phyloP scores from a whole-genome alignment of 345 rosid species.

The Euphorbia tirucalli region DNA sequence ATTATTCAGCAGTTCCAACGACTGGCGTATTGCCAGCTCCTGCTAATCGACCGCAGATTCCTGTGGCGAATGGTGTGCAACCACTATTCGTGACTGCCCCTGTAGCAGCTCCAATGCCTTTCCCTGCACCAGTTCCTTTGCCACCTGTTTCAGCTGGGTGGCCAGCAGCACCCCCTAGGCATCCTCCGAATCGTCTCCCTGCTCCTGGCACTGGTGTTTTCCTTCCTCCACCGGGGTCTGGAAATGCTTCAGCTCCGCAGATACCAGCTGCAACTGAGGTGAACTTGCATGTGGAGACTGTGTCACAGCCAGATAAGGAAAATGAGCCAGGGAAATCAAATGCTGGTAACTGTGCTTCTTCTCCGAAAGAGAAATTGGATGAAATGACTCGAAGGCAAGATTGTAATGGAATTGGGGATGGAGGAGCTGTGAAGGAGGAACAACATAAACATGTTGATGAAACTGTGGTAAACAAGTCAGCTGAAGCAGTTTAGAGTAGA shows the following conservation, averaged over 20 bases:
- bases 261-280: conserved; percentile 21
- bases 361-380: conserved; percentile 29
- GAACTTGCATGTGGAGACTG: conserved; percentile 21
- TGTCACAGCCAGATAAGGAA: conserved; percentile 28
- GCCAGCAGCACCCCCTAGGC: conserved; percentile 64
- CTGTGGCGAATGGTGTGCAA: conserved; percentile 51
- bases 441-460: conserved; percentile 29
- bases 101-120: conserved; percentile 53
- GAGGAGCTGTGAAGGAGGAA: conserved; percentile 22
- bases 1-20: conserved; percentile 42
- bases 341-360: conserved; percentile 12
- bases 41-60: conserved; percentile 51
- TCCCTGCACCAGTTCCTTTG: conserved; percentile 52
- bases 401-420: conserved; percentile 40
- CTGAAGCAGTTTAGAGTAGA: conserved; percentile 33
- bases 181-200: conserved; percentile 54
- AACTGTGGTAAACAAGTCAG: conserved; percentile 24
- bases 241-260: conserved; percentile 41
- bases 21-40: conserved; percentile 54
- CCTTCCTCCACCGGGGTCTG: conserved; percentile 74
- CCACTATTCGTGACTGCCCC: conserved; percentile 48
- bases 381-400: conserved; percentile 29
- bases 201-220: conserved; percentile 92
- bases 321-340: conserved; percentile 27
- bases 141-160: conserved; percentile 59